Conservation (phyloP, 768 basidiomycete species). For the Infundibulicybe gibba region DNA sequence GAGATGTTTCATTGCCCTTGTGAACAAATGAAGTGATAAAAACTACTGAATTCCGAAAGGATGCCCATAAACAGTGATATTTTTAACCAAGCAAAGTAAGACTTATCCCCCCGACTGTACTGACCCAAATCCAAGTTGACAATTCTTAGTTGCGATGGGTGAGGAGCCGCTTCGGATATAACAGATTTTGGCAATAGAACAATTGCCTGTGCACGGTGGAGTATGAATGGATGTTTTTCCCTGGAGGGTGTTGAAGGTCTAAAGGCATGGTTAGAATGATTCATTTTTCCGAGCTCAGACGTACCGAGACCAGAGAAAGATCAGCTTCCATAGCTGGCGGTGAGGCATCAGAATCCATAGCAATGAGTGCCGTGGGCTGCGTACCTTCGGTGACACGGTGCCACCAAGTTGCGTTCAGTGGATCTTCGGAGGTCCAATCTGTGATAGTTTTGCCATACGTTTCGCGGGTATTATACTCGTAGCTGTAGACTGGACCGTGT, state of each 20-base stretch:
- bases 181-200: slow-evolving; percentile 66
- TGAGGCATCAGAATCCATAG: not conserved
- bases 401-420: slow-evolving; percentile 83
- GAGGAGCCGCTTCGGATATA: slow-evolving; percentile 76
- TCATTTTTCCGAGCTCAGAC: slow-evolving; percentile 11
- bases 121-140: slow-evolving; percentile 60
- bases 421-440: slow-evolving; percentile 60
- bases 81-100: too few relatives aligned
- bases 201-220: slow-evolving; percentile 55
- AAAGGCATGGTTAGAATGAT: not conserved
- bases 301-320: slow-evolving; percentile 53
- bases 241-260: slow-evolving; percentile 70
- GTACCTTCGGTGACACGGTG: slow-evolving; percentile 72
- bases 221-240: slow-evolving; percentile 62
- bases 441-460: slow-evolving; percentile 57
- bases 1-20: too few relatives aligned
- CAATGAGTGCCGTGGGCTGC: slow-evolving; percentile 6
- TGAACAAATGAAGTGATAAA: too few relatives aligned
- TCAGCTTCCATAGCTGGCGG: slow-evolving; percentile 56
- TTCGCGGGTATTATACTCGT: slow-evolving; percentile 70
- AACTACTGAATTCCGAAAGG: too few relatives aligned
- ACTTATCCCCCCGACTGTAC: slow-evolving; percentile 17
- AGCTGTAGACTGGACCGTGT: slow-evolving; percentile 57
- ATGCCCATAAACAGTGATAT: too few relatives aligned
- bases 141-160: slow-evolving; percentile 56